phyloP scores from a whole-genome alignment of 2,329 filamentous ascomycete species.

The Didymella pomorum region DNA sequence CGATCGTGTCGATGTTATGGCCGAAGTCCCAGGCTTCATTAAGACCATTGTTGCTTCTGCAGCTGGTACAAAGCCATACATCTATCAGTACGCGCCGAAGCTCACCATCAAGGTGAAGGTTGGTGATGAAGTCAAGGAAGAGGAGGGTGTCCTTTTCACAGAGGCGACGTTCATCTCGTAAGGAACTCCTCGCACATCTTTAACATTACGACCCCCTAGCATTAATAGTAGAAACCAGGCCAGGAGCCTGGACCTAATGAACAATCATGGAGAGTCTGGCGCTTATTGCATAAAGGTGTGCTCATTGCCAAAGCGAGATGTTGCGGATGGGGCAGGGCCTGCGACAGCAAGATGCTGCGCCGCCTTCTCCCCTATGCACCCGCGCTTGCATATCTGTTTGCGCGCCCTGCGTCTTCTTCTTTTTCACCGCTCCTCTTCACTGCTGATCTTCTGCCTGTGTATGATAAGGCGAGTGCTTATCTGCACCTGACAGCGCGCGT shows the following conservation, averaged over 20 bases:
- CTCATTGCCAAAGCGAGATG: conserved; percentile 2
- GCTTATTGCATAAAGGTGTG: neutral
- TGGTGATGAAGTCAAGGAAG: conserved; percentile 78
- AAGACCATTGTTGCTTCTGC: conserved; percentile 91
- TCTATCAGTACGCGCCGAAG: conserved; percentile 88
- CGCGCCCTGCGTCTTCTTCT: neutral
- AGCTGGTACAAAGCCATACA: conserved; percentile 93
- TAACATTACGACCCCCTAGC: conserved; percentile 36
- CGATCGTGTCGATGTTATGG: conserved; percentile 94
- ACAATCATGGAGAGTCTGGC: conserved; percentile 13
- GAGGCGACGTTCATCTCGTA: conserved; percentile 97
- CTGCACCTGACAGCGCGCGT: conserved; percentile 27
- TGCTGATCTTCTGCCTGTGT: conserved; percentile 2
- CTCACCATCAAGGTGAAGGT: conserved; percentile 83
- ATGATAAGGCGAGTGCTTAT: conserved; percentile 3
- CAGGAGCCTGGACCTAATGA: conserved; percentile 49
- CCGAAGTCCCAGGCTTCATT: conserved; percentile 92
- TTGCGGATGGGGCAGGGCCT: neutral
- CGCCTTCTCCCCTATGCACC: neutral
- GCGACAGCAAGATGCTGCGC: neutral
- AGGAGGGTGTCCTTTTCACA: conserved; percentile 80
- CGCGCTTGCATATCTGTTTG: neutral
- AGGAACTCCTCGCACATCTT: conserved; percentile 31
- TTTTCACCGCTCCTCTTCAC: neutral
- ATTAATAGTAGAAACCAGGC: conserved; percentile 45